Conservation (phyloP, 768 basidiomycete species). For the Holtermanniella nyarrowii region DNA sequence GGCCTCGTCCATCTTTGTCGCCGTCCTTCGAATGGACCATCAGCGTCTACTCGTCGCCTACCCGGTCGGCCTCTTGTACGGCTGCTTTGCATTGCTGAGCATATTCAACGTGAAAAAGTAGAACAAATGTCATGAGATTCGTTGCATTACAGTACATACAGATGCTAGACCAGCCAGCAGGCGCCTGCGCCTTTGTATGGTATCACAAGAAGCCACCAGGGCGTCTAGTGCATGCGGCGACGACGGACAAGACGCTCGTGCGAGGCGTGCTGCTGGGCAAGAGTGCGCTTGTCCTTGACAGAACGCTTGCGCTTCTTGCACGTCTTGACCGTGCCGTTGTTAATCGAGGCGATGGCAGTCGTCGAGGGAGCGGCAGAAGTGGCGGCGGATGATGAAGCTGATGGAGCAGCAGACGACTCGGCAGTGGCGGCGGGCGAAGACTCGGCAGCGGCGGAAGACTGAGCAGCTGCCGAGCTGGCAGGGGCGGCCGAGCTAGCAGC, state of each 20-base stretch:
- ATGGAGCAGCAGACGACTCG: neutral
- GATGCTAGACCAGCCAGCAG: no score
- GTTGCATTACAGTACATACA: neutral
- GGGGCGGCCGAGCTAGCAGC: neutral
- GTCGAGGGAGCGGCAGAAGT: no score
- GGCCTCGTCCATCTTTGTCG: conserved; percentile 89
- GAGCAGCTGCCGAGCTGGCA: neutral
- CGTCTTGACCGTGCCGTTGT: neutral
- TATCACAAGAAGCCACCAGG: neutral
- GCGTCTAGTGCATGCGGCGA: neutral
- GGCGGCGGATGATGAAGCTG: neutral
- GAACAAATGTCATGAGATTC: neutral
- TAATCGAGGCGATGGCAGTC: no score
- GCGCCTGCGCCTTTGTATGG: no score
- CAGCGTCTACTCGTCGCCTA: conserved; percentile 93
- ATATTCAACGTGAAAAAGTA: conserved; percentile 57
- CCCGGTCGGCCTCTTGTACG: conserved; percentile 85
- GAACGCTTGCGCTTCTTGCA: neutral
- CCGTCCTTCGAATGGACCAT: conserved; percentile 88
- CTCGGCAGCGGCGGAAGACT: neutral
- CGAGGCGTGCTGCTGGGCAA: neutral
- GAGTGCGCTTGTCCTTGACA: neutral
- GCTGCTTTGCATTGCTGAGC: conserved; percentile 85
- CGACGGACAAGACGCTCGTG: neutral
- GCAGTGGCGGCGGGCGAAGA: neutral